Percentiles rank a stretch among this genome's conserved stretches.
Conservation (phyloP, 2,329 filamentous ascomycete species). For the Cryphonectria parasitica region DNA sequence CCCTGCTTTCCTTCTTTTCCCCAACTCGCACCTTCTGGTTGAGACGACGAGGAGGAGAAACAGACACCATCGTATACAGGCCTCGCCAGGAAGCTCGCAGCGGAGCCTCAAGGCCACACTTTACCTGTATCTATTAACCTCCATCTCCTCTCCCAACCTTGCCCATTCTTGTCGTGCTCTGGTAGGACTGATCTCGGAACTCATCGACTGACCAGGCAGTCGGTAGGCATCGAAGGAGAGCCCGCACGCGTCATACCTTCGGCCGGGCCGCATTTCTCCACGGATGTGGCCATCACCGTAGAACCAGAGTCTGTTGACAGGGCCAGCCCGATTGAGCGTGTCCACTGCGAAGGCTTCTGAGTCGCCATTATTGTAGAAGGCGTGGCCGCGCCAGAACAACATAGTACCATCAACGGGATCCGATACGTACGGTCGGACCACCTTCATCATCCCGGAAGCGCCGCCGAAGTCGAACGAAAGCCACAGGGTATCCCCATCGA, state of each 20-base stretch:
- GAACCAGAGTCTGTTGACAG: conserved; percentile 42
- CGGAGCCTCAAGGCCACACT: not conserved
- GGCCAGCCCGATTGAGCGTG: conserved; percentile 32
- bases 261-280: conserved; percentile 31
- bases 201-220: conserved; percentile 31
- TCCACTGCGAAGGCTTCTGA: conserved; percentile 14
- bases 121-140: not conserved
- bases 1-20: not conserved
- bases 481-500: conserved; percentile 48
- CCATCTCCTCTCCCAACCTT: not conserved
- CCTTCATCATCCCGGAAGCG: conserved; percentile 47
- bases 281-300: conserved; percentile 43
- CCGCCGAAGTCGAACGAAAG: conserved; percentile 49
- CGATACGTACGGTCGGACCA: conserved; percentile 42
- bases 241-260: conserved; percentile 32
- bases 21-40: not conserved
- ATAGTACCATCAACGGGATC: conserved; percentile 33
- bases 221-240: conserved; percentile 38
- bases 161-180: conserved; percentile 21
- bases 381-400: conserved; percentile 44
- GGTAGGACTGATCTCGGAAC: conserved; percentile 24
- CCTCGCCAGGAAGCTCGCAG: not conserved
- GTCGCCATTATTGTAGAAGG: conserved; percentile 36
- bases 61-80: not conserved
- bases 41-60: not conserved